Evolutionary conservation across 495 filamentous ascomycete species (phyloP), one percentile per base, ranked within the genome.

Genomic region (Wilcoxina mikolae): DNA sequence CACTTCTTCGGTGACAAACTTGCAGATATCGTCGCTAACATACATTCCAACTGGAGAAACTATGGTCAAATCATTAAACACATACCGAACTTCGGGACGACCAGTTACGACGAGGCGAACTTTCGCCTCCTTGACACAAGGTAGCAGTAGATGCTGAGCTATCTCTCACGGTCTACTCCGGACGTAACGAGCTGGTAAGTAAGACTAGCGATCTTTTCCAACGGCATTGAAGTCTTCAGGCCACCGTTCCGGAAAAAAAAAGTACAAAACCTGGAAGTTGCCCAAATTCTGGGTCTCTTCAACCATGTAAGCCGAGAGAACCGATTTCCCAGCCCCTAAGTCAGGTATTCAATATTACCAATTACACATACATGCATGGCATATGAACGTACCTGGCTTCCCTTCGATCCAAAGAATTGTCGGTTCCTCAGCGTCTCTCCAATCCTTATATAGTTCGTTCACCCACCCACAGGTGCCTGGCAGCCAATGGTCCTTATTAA

Each of bases 181-280:
- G 51, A 20, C 20, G 7, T n/a, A 4, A 44, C 24, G 22, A 54
- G 31, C 24, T 54, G 51, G 22, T 5, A 31, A 15, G 44, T 28
- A 3, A 54, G 7, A 22, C 51, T 54, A 11, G 51, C 38, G 44
- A 44, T 24, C 51, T 43, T 54, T 24, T 25, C 51, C 9, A 27
- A 22, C 4, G 51, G 4, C 20, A 11, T 10, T 17, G 38, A 10
- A 24, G 51, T 44, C 9, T 4, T 3, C 3, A 3, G 4, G 44
- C 44, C 51, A n/a, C 51, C 51, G 27, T 54, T 23, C 15, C 51
- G 51, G 51, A 54, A 54, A 22, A 42, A 50, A 29, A 44, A 54
- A 54, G 28, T 4, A 54, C 51, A 48, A 20, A 23, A 48, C 45
- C 45, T 7, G 9, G 31, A 28, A 9, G 10, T 4, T 23, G 4